Conservation (phyloP, 2,329 filamentous ascomycete species). For the Fusarium hostae region DNA sequence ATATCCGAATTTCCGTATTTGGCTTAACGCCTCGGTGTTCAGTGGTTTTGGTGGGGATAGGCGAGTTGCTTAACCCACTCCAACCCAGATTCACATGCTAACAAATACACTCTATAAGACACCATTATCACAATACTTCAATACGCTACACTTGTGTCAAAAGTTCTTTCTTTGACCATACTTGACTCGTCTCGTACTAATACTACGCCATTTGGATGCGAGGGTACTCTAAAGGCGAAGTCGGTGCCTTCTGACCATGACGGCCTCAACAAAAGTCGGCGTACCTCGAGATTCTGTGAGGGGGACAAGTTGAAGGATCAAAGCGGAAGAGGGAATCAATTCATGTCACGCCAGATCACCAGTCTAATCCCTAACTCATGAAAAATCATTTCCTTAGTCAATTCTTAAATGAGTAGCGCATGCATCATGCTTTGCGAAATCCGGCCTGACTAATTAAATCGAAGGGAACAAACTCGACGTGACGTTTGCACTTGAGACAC, state of each 20-base stretch:
- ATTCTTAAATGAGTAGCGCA: too few species aligned
- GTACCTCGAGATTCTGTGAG: too few species aligned
- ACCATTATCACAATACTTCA: background rate
- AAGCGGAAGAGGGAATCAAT: too few species aligned
- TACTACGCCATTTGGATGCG: background rate
- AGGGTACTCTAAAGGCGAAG: background rate
- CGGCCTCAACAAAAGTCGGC: background rate
- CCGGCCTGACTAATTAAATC: too few species aligned
- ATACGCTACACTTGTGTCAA: background rate
- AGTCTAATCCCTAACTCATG: too few species aligned
- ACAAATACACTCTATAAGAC: background rate
- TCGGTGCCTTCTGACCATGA: background rate
- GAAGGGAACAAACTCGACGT: background rate
- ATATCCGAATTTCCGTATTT: conserved; percentile 21
- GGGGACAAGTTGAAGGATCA: too few species aligned
- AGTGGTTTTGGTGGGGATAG: conserved; percentile 11
- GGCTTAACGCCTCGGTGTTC: conserved; percentile 24
- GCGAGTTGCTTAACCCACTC: background rate
- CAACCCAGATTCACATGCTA: background rate
- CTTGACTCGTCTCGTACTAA: background rate
- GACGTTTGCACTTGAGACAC: background rate
- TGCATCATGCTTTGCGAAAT: too few species aligned
- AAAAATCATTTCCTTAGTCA: too few species aligned
- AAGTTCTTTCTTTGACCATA: background rate
- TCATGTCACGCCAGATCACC: too few species aligned